Evolutionary conservation across 1,139 yeast species (phyloP), one percentile per base, ranked within the genome.

Genomic region (Hyphopichia fennica): DNA sequence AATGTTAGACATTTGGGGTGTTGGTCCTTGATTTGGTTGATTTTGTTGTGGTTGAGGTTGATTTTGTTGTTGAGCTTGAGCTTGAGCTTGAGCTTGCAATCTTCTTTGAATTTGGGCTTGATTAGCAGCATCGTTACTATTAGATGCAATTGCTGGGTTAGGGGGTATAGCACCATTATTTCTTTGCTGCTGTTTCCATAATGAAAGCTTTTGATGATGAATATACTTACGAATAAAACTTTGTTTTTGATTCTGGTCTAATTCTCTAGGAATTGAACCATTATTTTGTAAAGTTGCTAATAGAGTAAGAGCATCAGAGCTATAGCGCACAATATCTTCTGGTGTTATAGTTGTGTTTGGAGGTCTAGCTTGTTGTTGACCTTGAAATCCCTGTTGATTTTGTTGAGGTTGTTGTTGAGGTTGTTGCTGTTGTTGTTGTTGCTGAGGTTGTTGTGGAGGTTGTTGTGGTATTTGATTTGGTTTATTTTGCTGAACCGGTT

Each of bases 301-400:
- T 31, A 71, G 55, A 13, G 63, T 56, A 67, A 72, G 59, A 1
- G 79, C 79, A 40, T 71, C 77, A 7, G 67, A 57, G 29, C 68
- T 63, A 51, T 72, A 70, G 46, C 69, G 69, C 47, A 63, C 56
- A 39, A 69, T 61, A 46, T 73, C 79, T 40, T 72, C 75, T 19
- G 66, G 67, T 4, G 77, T 68, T 38, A 73, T 64, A 41, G 60
- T 67, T 43, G 70, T 62, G 43, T 62, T 63, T 3, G 77, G 77
- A 0, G 68, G 69, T 42, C 45, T 53, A 34, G 42, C 49, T 39
- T 49, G 47, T 34, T 33, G 37, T 33, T 43, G 42, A 14, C 29
- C 34, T 22, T 37, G 40, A 32, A 11, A 3, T 20, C 41, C 49
- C 23, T 40, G 52, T 19, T 43, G 47, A 30, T 33, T 41, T 37